Percentiles rank a stretch among this genome's conserved stretches.
Evolutionary conservation across 73 alveolate species (phyloP).

Genomic region (Paramecium octaurelia): DNA sequence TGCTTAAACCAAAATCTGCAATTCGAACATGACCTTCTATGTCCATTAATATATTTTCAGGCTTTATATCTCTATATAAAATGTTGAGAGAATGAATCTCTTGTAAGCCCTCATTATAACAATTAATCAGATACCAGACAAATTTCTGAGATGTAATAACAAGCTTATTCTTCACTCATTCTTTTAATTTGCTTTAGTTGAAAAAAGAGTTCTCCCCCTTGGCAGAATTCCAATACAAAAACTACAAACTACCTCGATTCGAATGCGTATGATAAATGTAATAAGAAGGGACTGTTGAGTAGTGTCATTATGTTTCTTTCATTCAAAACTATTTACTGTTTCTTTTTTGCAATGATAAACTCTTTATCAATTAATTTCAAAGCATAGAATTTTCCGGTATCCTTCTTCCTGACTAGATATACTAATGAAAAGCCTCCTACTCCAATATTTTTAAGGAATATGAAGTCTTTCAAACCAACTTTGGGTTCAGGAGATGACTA

Average conservation of each 20-base stretch:
- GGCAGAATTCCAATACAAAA: conserved; percentile 79
- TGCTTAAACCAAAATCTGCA: conserved; percentile 73
- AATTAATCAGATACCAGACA: conserved; percentile 66
- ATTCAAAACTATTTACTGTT: conserved; percentile 65
- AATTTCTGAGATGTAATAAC: conserved; percentile 69
- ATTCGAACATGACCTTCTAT: conserved; percentile 68
- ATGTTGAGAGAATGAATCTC: conserved; percentile 64
- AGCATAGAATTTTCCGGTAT: conserved; percentile 87
- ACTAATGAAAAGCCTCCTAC: conserved; percentile 89
- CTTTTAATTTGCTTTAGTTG: conserved; percentile 72
- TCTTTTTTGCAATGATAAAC: conserved; percentile 66
- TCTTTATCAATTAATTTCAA: conserved; percentile 77
- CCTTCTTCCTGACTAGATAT: conserved; percentile 76
- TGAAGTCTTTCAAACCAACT: conserved; percentile 53
- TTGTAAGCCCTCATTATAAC: conserved; percentile 66
- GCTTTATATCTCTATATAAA: conserved; percentile 76
- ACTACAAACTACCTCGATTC: conserved; percentile 68
- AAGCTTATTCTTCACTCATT: conserved; percentile 70
- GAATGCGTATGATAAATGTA: conserved; percentile 77
- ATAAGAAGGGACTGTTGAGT: conserved; percentile 69
- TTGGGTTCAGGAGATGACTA: neutral
- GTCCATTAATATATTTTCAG: conserved; percentile 78
- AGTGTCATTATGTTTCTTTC: conserved; percentile 67
- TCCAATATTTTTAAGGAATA: conserved; percentile 78
- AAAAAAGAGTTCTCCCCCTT: conserved; percentile 90